These are phyloP conservation scores for Emmonsia crescens DNA, from an alignment of 2,329 filamentous ascomycete species.

Conservation along the genomic window DNA sequence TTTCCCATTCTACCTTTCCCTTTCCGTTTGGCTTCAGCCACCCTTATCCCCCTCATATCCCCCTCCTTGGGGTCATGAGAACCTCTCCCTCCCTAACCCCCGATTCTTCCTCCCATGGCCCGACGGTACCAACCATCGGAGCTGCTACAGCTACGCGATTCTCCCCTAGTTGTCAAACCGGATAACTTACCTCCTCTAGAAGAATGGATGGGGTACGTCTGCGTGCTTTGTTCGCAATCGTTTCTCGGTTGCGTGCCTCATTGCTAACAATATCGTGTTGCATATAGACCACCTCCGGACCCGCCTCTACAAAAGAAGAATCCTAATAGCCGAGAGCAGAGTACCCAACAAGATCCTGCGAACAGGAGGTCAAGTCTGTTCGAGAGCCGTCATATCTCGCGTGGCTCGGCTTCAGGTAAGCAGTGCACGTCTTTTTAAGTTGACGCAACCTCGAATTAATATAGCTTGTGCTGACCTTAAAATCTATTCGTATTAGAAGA, in stretches of 20 bases:
- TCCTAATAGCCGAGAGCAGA: conserved; percentile 25
- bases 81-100: conserved; percentile 13
- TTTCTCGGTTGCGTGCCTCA: not conserved
- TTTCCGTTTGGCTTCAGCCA: not conserved
- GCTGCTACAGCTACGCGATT: conserved; percentile 64
- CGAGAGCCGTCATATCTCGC: conserved; percentile 35
- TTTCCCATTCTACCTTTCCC: not conserved
- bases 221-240: conserved; percentile 1
- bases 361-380: conserved; percentile 31
- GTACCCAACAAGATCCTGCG: conserved; percentile 24
- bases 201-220: conserved; percentile 87
- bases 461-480: conserved; percentile 15
- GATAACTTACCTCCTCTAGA: conserved; percentile 68
- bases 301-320: conserved; percentile 28
- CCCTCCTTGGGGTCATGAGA: conserved; percentile 15
- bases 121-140: conserved; percentile 64
- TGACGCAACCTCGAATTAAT: not conserved
- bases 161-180: conserved; percentile 74
- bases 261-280: conserved; percentile 1
- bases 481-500: conserved; percentile 48
- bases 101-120: conserved; percentile 25
- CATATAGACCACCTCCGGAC: conserved; percentile 32
- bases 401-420: conserved; percentile 39
- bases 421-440: not conserved
- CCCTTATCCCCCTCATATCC: conserved; percentile 5